Percentiles rank a stretch among this genome's conserved stretches.
Evolutionary conservation across 257 asterid genomes (phyloP).

Genomic region (Buddleja alternifolia): DNA sequence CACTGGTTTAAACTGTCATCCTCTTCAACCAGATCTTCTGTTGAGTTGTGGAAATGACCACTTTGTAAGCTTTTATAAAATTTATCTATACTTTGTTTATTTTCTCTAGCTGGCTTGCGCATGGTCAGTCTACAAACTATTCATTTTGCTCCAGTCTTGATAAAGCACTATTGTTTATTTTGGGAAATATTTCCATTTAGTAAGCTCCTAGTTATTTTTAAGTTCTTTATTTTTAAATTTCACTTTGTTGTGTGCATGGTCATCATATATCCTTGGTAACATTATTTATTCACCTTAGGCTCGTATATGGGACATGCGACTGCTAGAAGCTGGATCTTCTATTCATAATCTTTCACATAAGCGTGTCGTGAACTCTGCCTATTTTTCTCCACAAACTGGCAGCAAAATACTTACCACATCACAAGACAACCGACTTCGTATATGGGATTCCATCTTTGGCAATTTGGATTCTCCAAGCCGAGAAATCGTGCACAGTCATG

Average conservation of each 20-base stretch:
- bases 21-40: conserved; percentile 92
- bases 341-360: conserved; percentile 73
- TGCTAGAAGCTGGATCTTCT: conserved; percentile 74
- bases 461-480: conserved; percentile 84
- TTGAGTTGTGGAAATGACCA: conserved; percentile 96
- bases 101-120: not conserved
- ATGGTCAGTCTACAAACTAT: not conserved
- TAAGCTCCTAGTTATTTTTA: too few species aligned
- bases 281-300: conserved; percentile 55
- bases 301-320: conserved; percentile 95
- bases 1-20: conserved; percentile 93
- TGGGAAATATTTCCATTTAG: not conserved
- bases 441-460: conserved; percentile 97
- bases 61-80: conserved; percentile 59
- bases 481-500: conserved; percentile 96
- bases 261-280: not conserved
- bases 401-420: conserved; percentile 95
- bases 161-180: not conserved
- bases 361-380: conserved; percentile 95
- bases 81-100: conserved; percentile 18
- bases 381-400: conserved; percentile 88
- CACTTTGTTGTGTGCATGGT: not conserved
- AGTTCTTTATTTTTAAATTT: too few species aligned
- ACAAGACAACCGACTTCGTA: conserved; percentile 87
- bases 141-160: not conserved